Percentiles rank a stretch among this genome's conserved stretches.
Evolutionary conservation across 129 eudicot species (phyloP).

Genomic region (Ambrosia artemisiifolia): DNA sequence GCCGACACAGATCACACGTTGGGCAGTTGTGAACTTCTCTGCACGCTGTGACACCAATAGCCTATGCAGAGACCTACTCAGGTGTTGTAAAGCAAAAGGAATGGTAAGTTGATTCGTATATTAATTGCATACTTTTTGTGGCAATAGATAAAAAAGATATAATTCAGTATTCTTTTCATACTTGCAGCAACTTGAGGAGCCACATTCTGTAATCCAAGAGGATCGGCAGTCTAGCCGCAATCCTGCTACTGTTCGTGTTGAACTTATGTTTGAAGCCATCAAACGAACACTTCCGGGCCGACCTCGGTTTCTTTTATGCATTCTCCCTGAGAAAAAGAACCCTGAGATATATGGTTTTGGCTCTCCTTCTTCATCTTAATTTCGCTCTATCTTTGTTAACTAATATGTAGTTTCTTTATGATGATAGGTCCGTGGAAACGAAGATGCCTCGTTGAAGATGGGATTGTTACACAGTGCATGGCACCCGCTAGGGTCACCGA

Average conservation of each 20-base stretch:
- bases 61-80: conserved; percentile 39
- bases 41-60: conserved; percentile 54
- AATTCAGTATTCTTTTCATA: neutral
- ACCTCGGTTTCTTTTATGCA: conserved; percentile 53
- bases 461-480: conserved; percentile 74
- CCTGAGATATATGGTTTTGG: conserved; percentile 46
- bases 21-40: conserved; percentile 84
- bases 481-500: conserved; percentile 71
- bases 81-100: conserved; percentile 55
- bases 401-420: neutral
- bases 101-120: conserved; percentile 34
- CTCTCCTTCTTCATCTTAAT: neutral
- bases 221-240: conserved; percentile 45
- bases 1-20: conserved; percentile 42
- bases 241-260: conserved; percentile 67
- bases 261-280: conserved; percentile 52
- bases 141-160: neutral
- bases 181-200: conserved; percentile 32
- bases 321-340: conserved; percentile 53
- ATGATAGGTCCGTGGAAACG: conserved; percentile 76
- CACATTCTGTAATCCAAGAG: conserved; percentile 56
- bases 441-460: conserved; percentile 49
- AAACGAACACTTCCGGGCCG: conserved; percentile 51
- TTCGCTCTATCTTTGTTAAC: neutral
- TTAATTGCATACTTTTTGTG: neutral